Evolutionary conservation across 768 basidiomycete species (phyloP).

Genomic region (Leccinum obscurum): DNA sequence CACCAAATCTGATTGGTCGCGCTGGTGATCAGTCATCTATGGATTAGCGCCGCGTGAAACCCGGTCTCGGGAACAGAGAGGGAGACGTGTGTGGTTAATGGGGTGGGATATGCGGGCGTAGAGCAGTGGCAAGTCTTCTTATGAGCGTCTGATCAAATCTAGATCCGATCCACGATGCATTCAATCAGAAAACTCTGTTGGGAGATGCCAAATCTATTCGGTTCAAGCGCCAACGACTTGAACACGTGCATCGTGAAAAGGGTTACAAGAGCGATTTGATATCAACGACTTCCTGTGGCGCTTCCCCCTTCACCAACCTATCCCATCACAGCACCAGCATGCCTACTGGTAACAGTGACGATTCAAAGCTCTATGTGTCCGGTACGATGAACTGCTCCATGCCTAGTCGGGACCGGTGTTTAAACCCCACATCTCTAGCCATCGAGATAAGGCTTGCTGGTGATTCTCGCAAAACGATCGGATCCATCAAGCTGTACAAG

Average conservation of each 20-base stretch:
- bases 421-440: too few relatives aligned
- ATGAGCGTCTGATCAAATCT: not conserved
- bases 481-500: not conserved
- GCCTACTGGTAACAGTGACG: too few relatives aligned
- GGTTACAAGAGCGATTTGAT: too few relatives aligned
- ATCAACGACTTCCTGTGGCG: not conserved
- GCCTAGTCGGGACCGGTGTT: too few relatives aligned
- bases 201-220: not conserved
- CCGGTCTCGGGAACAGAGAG: too few relatives aligned
- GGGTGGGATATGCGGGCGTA: not conserved
- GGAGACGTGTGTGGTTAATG: too few relatives aligned
- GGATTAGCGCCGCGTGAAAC: too few relatives aligned
- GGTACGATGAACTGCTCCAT: too few relatives aligned
- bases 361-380: too few relatives aligned
- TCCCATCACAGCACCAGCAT: not conserved
- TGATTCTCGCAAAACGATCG: not conserved
- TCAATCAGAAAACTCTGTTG: not conserved
- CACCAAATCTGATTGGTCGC: too few relatives aligned
- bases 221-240: not conserved
- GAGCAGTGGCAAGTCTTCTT: not conserved
- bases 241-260: not conserved
- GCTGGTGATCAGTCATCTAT: too few relatives aligned
- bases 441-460: too few relatives aligned
- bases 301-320: not conserved
- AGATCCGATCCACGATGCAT: not conserved